phyloP scores from a whole-genome alignment of 192 early-diverging fungal species.

The Coemansia sp. region DNA sequence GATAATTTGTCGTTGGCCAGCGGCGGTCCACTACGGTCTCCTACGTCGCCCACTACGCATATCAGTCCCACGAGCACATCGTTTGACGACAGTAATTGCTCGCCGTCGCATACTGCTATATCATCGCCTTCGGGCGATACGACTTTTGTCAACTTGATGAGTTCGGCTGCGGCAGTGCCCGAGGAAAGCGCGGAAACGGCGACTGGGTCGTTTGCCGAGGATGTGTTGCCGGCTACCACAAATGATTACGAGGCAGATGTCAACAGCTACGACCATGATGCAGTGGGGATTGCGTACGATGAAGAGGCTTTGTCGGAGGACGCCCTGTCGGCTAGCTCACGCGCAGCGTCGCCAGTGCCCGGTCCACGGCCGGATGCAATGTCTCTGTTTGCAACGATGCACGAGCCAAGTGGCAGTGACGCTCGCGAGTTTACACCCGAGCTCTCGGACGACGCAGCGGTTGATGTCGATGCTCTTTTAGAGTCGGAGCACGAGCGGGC shows the following conservation, averaged over 20 bases:
- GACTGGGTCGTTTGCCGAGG: constrained; percentile 8
- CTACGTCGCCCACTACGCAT: constrained; percentile 29
- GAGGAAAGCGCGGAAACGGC: constrained; percentile 6
- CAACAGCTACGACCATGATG: background rate
- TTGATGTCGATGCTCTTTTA: constrained; percentile 1
- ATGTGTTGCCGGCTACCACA: background rate
- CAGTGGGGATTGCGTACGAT: background rate
- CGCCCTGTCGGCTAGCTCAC: constrained; percentile 1
- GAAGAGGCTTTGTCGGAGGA: background rate
- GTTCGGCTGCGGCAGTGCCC: constrained; percentile 1
- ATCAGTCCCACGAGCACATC: constrained; percentile 47
- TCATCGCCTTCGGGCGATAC: constrained; percentile 27
- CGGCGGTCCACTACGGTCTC: constrained; percentile 11
- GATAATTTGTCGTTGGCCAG: constrained; percentile 26
- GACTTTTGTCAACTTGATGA: constrained; percentile 23
- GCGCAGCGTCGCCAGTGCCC: constrained; percentile 21
- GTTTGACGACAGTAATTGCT: constrained; percentile 35
- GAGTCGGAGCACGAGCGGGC: constrained; percentile 1
- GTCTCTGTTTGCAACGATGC: constrained; percentile 23
- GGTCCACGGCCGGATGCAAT: constrained; percentile 32
- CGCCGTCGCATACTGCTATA: constrained; percentile 31
- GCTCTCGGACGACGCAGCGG: constrained; percentile 1
- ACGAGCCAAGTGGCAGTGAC: background rate
- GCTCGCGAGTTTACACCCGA: background rate
- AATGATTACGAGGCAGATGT: background rate